Conservation (phyloP, 768 basidiomycete genomes). For the Leccinum rimulosum region DNA sequence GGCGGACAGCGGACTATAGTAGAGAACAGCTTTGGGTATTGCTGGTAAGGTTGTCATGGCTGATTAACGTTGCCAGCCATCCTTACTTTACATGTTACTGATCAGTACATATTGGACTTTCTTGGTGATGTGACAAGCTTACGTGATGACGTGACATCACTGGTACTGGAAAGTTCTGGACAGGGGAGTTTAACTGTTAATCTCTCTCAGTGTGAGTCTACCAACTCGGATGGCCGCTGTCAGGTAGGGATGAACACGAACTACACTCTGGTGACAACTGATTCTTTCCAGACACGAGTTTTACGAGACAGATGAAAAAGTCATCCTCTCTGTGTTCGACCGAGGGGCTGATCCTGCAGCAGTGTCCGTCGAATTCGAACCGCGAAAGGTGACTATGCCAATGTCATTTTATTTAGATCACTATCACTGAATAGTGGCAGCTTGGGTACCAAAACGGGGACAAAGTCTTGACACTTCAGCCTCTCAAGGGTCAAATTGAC, state of each 20-base stretch:
- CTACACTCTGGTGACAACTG: not conserved
- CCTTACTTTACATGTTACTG: not conserved
- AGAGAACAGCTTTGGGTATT: constrained; percentile 74
- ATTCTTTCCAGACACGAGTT: constrained; percentile 65
- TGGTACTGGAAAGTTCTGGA: constrained; percentile 28
- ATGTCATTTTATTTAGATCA: not conserved
- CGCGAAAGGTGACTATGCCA: constrained; percentile 50
- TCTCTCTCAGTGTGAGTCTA: constrained; percentile 3
- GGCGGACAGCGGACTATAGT: constrained; percentile 57
- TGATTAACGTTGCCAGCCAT: not conserved
- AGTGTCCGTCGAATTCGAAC: constrained; percentile 61
- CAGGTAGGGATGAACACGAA: constrained; percentile 20
- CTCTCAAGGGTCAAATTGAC: constrained; percentile 80
- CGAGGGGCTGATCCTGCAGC: constrained; percentile 65
- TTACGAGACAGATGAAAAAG: constrained; percentile 78
- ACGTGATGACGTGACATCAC: constrained; percentile 20
- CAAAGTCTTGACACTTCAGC: constrained; percentile 68
- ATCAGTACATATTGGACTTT: not conserved
- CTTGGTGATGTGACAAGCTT: not conserved
- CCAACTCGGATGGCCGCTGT: constrained; percentile 23
- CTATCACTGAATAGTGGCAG: constrained; percentile 10
- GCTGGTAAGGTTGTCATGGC: constrained; percentile 23
- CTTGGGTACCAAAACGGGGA: constrained; percentile 61
- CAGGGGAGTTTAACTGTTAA: constrained; percentile 3
- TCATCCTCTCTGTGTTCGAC: constrained; percentile 78